Evolutionary conservation across 2,329 filamentous ascomycete species (phyloP).

Genomic region (Fusarium sp.): DNA sequence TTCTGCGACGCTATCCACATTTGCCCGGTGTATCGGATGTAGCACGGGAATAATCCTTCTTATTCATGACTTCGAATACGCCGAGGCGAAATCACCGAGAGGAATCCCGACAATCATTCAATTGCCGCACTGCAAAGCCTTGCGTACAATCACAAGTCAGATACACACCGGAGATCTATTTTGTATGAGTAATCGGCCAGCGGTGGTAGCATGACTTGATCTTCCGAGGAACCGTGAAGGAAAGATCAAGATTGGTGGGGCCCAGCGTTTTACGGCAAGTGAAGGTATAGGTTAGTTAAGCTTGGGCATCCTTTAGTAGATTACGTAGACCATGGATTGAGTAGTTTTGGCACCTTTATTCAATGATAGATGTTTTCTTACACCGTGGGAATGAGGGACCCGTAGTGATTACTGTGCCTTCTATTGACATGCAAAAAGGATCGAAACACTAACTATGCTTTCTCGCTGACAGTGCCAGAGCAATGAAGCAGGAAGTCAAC

Average conservation of each 20-base stretch:
- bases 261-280: no score
- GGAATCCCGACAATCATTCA: rapidly evolving
- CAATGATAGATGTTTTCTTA: no score
- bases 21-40: rapidly evolving
- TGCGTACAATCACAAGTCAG: rapidly evolving
- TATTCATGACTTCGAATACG: background rate
- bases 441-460: rapidly evolving
- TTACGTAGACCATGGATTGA: no score
- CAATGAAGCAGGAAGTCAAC: rapidly evolving
- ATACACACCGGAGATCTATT: rapidly evolving
- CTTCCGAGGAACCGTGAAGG: rapidly evolving
- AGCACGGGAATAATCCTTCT: background rate
- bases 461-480: background rate
- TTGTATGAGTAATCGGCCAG: rapidly evolving
- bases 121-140: rapidly evolving
- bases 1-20: background rate
- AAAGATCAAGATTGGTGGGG: no score
- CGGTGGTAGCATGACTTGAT: background rate
- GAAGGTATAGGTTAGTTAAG: no score
- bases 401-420: no score
- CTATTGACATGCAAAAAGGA: rapidly evolving
- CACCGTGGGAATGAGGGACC: no score
- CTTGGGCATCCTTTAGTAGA: no score
- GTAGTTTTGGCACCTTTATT: no score
- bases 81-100: background rate